These are phyloP conservation scores for Medicago ruthenica DNA, from an alignment of 306 rosid species.

Conservation along the genomic window DNA sequence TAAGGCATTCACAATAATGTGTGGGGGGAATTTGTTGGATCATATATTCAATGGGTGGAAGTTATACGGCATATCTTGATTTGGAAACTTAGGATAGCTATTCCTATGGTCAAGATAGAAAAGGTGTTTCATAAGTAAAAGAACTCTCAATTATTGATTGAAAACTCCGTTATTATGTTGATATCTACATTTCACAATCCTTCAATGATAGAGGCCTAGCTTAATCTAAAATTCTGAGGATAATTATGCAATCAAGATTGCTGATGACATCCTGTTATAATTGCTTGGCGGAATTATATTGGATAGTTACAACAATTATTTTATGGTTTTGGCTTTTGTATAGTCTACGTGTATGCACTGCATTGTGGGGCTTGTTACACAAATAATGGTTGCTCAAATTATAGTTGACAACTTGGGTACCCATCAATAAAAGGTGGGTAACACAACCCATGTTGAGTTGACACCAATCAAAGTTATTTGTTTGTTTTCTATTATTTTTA, in stretches of 20 bases:
- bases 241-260: conserved; percentile 46
- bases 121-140: conserved; percentile 41
- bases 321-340: conserved; percentile 30
- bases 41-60: conserved; percentile 18
- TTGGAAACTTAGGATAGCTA: conserved; percentile 36
- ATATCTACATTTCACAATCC: conserved; percentile 30
- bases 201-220: conserved; percentile 44
- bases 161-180: neutral
- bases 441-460: too few relatives aligned
- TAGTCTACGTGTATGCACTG: conserved; percentile 40
- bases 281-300: conserved; percentile 22
- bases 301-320: conserved; percentile 33
- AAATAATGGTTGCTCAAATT: conserved; percentile 35
- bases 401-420: too few relatives aligned
- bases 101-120: conserved; percentile 28
- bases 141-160: conserved; percentile 48
- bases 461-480: too few relatives aligned
- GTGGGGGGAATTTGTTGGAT: conserved; percentile 1
- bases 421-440: too few relatives aligned
- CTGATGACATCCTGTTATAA: conserved; percentile 38
- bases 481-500: too few relatives aligned
- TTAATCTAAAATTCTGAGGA: conserved; percentile 38
- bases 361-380: conserved; percentile 42
- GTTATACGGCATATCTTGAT: conserved; percentile 9
- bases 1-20: neutral